These are phyloP conservation scores for Xerocomus minutiporus DNA, from an alignment of 1,284 basidiomycete species.

Conservation along the genomic window DNA sequence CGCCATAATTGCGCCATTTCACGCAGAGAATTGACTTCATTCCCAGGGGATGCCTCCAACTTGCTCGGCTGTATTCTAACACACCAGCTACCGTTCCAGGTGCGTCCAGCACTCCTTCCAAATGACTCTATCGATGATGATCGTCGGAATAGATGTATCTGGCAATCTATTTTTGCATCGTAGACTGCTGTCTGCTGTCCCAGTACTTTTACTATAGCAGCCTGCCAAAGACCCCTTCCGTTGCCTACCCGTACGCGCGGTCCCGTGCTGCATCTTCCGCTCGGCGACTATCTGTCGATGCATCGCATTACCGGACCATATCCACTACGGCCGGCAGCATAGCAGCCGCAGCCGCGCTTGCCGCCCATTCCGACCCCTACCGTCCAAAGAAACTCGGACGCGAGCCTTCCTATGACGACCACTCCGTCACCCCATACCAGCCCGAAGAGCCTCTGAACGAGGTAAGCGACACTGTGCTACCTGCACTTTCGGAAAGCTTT, in stretches of 20 bases:
- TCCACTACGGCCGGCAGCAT: slow-evolving; percentile 65
- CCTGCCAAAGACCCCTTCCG: slow-evolving; percentile 31
- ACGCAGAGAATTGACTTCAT: slow-evolving; percentile 5
- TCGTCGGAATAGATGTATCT: slow-evolving; percentile 67
- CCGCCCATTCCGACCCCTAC: slow-evolving; percentile 51
- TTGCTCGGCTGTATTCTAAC: slow-evolving; percentile 87
- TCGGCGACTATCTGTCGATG: slow-evolving; percentile 46
- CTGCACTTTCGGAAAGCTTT: slow-evolving; percentile 63
- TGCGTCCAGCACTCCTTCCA: slow-evolving; percentile 33
- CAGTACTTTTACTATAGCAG: slow-evolving; percentile 77
- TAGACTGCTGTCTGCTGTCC: slow-evolving; percentile 68
- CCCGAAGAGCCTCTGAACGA: slow-evolving; percentile 45
- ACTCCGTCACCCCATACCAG: slow-evolving; percentile 7
- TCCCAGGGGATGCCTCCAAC: slow-evolving; percentile 82
- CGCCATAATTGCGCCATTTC: slow-evolving; percentile 25
- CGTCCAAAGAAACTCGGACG: slow-evolving; percentile 15
- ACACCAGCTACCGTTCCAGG: slow-evolving; percentile 91
- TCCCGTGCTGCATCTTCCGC: slow-evolving; percentile 42
- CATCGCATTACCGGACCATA: slow-evolving; percentile 62
- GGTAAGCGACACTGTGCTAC: slow-evolving; percentile 46
- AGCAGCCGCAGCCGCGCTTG: slow-evolving; percentile 61
- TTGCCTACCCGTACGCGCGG: slow-evolving; percentile 38
- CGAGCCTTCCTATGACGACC: slow-evolving; percentile 23
- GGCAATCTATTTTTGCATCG: slow-evolving; percentile 79
- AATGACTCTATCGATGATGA: background rate